phyloP scores from a whole-genome alignment of 805 yeast species.

The Dipodascus albidus region DNA sequence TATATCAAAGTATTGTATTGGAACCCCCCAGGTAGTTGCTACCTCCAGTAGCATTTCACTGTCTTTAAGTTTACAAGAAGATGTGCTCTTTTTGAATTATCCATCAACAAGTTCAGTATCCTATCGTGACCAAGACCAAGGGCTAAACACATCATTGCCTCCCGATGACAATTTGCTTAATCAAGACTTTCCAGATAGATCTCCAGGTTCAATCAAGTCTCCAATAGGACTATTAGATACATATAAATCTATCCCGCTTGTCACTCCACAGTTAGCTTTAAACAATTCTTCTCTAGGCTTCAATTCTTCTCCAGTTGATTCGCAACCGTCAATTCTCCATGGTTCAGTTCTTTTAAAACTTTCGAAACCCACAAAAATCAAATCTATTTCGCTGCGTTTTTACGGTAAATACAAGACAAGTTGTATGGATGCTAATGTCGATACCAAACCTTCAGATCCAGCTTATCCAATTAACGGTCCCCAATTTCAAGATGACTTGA shows the following conservation, averaged over 20 bases:
- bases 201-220: background rate
- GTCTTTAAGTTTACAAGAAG: background rate
- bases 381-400: conserved; percentile 48
- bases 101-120: background rate
- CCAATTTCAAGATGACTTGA: conserved; percentile 24
- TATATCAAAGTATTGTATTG: background rate
- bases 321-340: conserved; percentile 43
- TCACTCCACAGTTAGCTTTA: background rate
- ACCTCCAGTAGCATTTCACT: background rate
- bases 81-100: background rate
- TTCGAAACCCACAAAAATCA: conserved; percentile 60
- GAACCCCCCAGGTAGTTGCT: background rate
- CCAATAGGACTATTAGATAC: background rate
- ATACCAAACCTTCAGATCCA: conserved; percentile 19
- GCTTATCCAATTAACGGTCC: conserved; percentile 11
- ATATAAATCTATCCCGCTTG: background rate
- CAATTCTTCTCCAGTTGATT: conserved; percentile 4
- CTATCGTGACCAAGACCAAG: background rate
- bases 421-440: conserved; percentile 64
- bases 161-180: background rate
- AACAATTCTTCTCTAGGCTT: background rate
- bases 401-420: conserved; percentile 66
- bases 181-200: background rate
- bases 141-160: background rate
- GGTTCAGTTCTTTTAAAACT: conserved; percentile 69